Evolutionary conservation across 768 basidiomycete species (phyloP), one percentile per base, ranked within the genome.

Genomic region (Psilocybe tampanensis): DNA sequence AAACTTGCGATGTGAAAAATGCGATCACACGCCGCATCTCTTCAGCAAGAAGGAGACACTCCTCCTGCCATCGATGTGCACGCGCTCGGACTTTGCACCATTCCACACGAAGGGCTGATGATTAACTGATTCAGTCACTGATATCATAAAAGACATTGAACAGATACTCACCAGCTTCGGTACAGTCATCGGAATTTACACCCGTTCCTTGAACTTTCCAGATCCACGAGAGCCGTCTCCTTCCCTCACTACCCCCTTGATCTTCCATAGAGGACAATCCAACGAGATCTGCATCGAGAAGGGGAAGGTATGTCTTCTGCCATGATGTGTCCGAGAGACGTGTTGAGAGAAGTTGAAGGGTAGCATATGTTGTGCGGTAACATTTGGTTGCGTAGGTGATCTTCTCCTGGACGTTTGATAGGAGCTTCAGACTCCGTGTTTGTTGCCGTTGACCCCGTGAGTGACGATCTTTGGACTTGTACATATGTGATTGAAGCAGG

Each of bases 391-490:
- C 44, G 2, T 49, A 33, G 4, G 59, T 33, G 24, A 73, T 61
- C 45, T 60, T 63, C 1, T 42, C 41, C 18, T 64, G 47, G 11
- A 68, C 34, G 21, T 29, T 32, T 3, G 44, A 24, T 23, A 74
- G 60, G 8, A 68, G 36, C 0, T 54, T 56, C 2, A 62, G 48
- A 41, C 64, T 68, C 2, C 64, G 65, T 6, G 67, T 73, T 22
- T 66, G 62, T 55, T 56, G 57, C 2, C 54, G 52, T 41, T 72
- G 68, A 0, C 73, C 71, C 17, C 64, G 60, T 8, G 59, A 61
- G 47, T 61, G 63, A 21, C 53, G 49, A 15, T 70, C 53, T 54
- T 77, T 75, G 9, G 67, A 68, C 24, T 69, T 66, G 44, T 59
- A 70, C 41, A 76, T 56, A 32, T 70, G 67, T 0, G 70, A 60